A percentile compares a stretch with the other conserved stretches of the same genome.
Evolutionary conservation across 768 basidiomycete species (phyloP).

Genomic region (Tephrocybe sp.): DNA sequence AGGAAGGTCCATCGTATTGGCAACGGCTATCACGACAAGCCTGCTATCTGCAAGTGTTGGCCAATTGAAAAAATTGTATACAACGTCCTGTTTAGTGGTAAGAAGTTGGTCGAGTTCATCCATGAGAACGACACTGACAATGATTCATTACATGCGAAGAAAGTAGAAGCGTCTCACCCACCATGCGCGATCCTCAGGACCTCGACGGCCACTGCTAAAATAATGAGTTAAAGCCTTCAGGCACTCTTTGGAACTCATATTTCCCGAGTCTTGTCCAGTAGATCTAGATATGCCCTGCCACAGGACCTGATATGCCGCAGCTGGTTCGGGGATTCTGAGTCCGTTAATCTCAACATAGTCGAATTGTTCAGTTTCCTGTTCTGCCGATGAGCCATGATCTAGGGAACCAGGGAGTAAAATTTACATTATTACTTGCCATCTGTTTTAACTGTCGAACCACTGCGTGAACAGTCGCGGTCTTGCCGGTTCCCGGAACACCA

Average conservation of each 20-base stretch:
- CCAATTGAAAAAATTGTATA: conserved; percentile 99
- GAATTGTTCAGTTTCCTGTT: conserved; percentile 89
- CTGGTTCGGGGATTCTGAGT: conserved; percentile 86
- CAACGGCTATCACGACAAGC: conserved; percentile 93
- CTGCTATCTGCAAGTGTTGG: conserved; percentile 86
- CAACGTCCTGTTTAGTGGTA: conserved; percentile 94
- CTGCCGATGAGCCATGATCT: not conserved
- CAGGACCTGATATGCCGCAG: conserved; percentile 86
- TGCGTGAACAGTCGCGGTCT: conserved; percentile 96
- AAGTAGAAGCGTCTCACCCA: conserved; percentile 31
- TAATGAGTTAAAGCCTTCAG: conserved; percentile 73
- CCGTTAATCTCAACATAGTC: conserved; percentile 98
- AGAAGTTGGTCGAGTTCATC: conserved; percentile 97
- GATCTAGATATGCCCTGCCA: conserved; percentile 95
- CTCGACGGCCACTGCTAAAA: conserved; percentile 59
- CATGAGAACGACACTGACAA: conserved; percentile 88
- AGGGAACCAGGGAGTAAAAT: conserved; percentile 22
- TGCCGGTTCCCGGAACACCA: conserved; percentile 98
- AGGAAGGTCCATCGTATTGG: conserved; percentile 97
- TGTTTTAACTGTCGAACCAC: conserved; percentile 86
- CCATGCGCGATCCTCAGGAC: conserved; percentile 89
- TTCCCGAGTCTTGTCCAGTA: conserved; percentile 60
- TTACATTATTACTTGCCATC: conserved; percentile 78
- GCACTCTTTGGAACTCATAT: conserved; percentile 76
- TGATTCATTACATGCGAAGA: not conserved